A percentile compares a stretch with the other conserved stretches of the same genome.
Evolutionary conservation across 495 filamentous ascomycete species (phyloP).

Genomic region (Neurospora discreta): DNA sequence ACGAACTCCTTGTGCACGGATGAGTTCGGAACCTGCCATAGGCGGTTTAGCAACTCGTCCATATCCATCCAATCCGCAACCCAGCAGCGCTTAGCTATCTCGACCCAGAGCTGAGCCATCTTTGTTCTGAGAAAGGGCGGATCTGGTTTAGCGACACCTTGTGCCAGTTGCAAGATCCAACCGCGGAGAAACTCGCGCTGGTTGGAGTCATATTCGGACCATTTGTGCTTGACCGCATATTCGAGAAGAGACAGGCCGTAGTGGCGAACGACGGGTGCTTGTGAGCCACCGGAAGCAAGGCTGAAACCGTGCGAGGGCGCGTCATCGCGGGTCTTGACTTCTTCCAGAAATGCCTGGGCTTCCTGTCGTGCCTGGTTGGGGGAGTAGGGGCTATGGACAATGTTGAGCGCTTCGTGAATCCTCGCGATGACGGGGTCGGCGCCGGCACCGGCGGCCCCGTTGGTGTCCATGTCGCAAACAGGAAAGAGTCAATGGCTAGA

Average conservation of each 20-base stretch:
- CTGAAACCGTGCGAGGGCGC: slow-evolving; percentile 79
- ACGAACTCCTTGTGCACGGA: slow-evolving; percentile 70
- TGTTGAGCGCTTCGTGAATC: slow-evolving; percentile 72
- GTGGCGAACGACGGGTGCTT: slow-evolving; percentile 75
- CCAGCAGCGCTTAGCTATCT: slow-evolving; percentile 90
- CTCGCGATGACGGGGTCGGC: slow-evolving; percentile 32
- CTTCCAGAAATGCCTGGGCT: slow-evolving; percentile 72
- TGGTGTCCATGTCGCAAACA: slow-evolving; percentile 8
- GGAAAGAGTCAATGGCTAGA: slow-evolving; percentile 1
- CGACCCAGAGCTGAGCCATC: slow-evolving; percentile 89
- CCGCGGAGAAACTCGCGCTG: slow-evolving; percentile 53
- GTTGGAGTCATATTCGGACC: slow-evolving; percentile 54
- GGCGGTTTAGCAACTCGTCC: slow-evolving; percentile 68
- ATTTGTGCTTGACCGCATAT: slow-evolving; percentile 72
- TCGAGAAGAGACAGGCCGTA: slow-evolving; percentile 89
- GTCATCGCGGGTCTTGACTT: slow-evolving; percentile 62
- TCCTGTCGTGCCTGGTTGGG: slow-evolving; percentile 75
- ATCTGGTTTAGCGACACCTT: slow-evolving; percentile 58
- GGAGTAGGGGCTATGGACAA: slow-evolving; percentile 74
- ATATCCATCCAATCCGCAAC: slow-evolving; percentile 85
- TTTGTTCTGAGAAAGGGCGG: slow-evolving; percentile 84
- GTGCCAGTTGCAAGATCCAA: slow-evolving; percentile 71
- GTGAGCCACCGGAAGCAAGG: slow-evolving; percentile 59
- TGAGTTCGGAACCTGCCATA: slow-evolving; percentile 59
- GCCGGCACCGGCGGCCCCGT: slow-evolving; percentile 14